Percentiles rank a stretch among this genome's conserved stretches.
phyloP scores from a whole-genome alignment of 345 rosid species.

The Sonneratia caseolaris region DNA sequence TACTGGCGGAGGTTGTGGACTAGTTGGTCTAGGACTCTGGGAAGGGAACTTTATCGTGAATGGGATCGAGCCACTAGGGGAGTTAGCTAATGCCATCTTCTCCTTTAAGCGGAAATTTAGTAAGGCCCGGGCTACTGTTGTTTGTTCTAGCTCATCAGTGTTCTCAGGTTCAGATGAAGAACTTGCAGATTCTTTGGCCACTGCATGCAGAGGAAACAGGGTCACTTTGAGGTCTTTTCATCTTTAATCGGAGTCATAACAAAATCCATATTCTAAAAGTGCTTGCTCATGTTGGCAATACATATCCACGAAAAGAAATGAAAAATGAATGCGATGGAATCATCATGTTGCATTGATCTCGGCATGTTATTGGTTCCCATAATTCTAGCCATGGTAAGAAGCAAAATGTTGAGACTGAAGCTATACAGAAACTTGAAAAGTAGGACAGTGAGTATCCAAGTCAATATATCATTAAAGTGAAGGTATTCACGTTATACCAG shows the following conservation, averaged over 20 bases:
- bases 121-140: conserved; percentile 72
- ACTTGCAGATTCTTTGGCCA: conserved; percentile 88
- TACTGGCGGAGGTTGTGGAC: conserved; percentile 66
- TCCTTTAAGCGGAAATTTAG: conserved; percentile 67
- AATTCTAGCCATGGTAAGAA: not conserved
- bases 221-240: not conserved
- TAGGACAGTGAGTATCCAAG: not conserved
- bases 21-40: conserved; percentile 68
- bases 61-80: conserved; percentile 41
- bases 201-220: conserved; percentile 30
- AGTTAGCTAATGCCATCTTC: conserved; percentile 52
- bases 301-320: not conserved
- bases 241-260: not conserved
- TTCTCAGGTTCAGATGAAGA: conserved; percentile 68
- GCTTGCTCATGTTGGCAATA: not conserved
- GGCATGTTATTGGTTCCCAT: not conserved
- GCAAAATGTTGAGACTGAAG: too few species aligned
- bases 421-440: too few species aligned
- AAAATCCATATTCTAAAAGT: not conserved
- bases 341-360: not conserved
- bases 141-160: conserved; percentile 89
- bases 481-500: not conserved
- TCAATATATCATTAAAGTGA: not conserved
- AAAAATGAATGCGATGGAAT: not conserved
- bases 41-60: conserved; percentile 57